phyloP scores from a whole-genome alignment of 345 rosid genomes.

The Citrus glauca region DNA sequence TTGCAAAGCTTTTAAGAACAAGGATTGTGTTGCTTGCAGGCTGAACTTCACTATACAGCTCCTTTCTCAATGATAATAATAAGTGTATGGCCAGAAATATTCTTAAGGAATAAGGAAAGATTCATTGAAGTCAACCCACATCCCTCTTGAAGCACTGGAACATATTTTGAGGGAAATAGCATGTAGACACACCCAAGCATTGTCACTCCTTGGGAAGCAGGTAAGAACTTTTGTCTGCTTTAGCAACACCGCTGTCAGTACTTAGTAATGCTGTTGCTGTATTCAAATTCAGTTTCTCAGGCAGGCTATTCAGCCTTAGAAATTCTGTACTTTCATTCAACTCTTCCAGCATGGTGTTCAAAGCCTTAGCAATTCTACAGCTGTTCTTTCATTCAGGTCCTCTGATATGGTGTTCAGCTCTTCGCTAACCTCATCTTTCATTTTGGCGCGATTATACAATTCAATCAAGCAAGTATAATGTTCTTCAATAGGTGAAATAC shows the following conservation, averaged over 20 bases:
- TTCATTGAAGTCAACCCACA: slow-evolving; percentile 27
- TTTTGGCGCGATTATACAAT: slow-evolving; percentile 39
- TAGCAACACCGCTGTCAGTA: neutral
- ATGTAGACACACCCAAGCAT: neutral
- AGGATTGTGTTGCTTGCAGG: neutral
- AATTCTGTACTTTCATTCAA: slow-evolving; percentile 13
- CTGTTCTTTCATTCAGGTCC: slow-evolving; percentile 16
- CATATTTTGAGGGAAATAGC: slow-evolving; percentile 13
- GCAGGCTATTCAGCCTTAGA: slow-evolving; percentile 11
- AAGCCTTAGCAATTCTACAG: slow-evolving; percentile 16
- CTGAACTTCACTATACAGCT: neutral
- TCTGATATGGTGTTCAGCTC: slow-evolving; percentile 16
- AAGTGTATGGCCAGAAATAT: neutral
- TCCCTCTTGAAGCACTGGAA: slow-evolving; percentile 37
- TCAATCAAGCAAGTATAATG: slow-evolving; percentile 62
- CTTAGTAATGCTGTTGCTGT: slow-evolving; percentile 14
- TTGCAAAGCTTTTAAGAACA: slow-evolving; percentile 5
- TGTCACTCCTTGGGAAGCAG: neutral
- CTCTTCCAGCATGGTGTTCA: slow-evolving; percentile 18
- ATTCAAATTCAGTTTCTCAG: slow-evolving; percentile 14
- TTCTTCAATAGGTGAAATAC: slow-evolving; percentile 48
- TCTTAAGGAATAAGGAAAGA: neutral
- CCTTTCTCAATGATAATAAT: neutral
- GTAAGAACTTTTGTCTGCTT: slow-evolving; percentile 9
- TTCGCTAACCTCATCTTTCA: slow-evolving; percentile 21